phyloP scores from a whole-genome alignment of 495 filamentous ascomycete genomes.

The Daldinia bambusicola region DNA sequence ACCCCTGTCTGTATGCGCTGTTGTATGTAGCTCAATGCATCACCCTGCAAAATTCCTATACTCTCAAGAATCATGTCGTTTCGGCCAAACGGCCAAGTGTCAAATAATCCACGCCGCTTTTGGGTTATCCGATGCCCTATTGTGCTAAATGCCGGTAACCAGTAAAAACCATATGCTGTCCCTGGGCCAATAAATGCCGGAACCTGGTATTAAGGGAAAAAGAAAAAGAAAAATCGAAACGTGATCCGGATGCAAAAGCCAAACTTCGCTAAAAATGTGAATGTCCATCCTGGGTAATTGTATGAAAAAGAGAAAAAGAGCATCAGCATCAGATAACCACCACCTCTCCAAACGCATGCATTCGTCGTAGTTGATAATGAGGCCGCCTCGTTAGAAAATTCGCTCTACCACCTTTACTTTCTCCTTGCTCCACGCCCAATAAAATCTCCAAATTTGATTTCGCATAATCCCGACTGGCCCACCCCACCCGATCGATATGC shows the following conservation, averaged over 20 bases:
- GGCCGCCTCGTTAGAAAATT: constrained; percentile 2
- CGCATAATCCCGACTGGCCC: not conserved
- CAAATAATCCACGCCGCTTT: constrained; percentile 27
- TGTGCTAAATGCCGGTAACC: constrained; percentile 25
- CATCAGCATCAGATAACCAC: not conserved
- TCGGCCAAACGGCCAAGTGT: not conserved
- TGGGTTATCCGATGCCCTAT: constrained; percentile 21
- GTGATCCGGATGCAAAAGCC: constrained; percentile 17
- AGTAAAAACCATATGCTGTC: constrained; percentile 30
- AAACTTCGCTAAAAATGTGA: constrained; percentile 12
- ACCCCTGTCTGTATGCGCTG: constrained; percentile 2
- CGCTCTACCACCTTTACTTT: not conserved
- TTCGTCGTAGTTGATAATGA: constrained; percentile 27
- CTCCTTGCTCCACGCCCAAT: not conserved
- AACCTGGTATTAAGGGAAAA: constrained; percentile 13
- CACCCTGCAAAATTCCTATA: constrained; percentile 27
- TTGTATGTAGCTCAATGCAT: not conserved
- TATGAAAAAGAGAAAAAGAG: constrained; percentile 10
- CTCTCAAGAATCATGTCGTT: constrained; percentile 12
- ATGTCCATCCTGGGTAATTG: constrained; percentile 4
- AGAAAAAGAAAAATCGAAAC: constrained; percentile 10
- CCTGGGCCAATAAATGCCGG: constrained; percentile 21
- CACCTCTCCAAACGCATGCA: constrained; percentile 15
- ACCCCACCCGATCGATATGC: not conserved
- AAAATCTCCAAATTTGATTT: not conserved